A percentile compares a stretch with the other conserved stretches of the same genome.
Conservation (phyloP, 208 protist genomes). For the Crithidia mellificae region DNA sequence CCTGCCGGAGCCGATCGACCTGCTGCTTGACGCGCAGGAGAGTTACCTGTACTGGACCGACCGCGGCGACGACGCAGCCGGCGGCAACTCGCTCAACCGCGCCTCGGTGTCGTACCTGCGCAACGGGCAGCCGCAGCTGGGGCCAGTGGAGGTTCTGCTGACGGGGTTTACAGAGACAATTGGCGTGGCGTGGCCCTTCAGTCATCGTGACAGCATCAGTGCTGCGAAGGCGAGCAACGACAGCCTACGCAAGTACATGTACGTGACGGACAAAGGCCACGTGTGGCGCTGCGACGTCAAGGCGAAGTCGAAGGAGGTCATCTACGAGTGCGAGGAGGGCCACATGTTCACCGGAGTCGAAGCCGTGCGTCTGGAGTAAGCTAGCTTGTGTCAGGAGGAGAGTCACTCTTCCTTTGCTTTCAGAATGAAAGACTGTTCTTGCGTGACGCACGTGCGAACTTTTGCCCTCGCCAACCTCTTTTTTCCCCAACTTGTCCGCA, state of each 20-base stretch:
- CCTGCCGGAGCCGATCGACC: slow-evolving; percentile 49
- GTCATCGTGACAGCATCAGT: slow-evolving; percentile 9
- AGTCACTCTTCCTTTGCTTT: no score
- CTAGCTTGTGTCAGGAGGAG: no score
- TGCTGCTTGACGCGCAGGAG: slow-evolving; percentile 35
- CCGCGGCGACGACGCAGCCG: slow-evolving; percentile 34
- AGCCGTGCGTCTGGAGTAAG: slow-evolving; percentile 27
- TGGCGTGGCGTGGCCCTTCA: slow-evolving; percentile 43
- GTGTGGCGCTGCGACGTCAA: slow-evolving; percentile 41
- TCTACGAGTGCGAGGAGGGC: slow-evolving; percentile 17
- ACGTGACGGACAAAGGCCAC: slow-evolving; percentile 38
- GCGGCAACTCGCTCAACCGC: slow-evolving; percentile 49
- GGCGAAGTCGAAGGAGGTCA: slow-evolving; percentile 30
- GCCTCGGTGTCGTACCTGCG: slow-evolving; percentile 25
- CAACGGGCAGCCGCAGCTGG: slow-evolving; percentile 24
- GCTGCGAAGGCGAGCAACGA: slow-evolving; percentile 13
- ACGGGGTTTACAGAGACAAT: slow-evolving; percentile 47
- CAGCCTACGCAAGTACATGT: slow-evolving; percentile 39
- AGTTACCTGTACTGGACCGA: slow-evolving; percentile 53
- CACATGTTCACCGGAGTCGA: slow-evolving; percentile 39
- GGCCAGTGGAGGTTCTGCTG: slow-evolving; percentile 33
- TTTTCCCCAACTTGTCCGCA: no score
- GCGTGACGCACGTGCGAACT: no score
- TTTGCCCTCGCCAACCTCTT: no score
- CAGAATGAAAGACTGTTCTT: no score